Conservation (phyloP, 169 alveolate genomes). For the Plasmodium sp. region DNA sequence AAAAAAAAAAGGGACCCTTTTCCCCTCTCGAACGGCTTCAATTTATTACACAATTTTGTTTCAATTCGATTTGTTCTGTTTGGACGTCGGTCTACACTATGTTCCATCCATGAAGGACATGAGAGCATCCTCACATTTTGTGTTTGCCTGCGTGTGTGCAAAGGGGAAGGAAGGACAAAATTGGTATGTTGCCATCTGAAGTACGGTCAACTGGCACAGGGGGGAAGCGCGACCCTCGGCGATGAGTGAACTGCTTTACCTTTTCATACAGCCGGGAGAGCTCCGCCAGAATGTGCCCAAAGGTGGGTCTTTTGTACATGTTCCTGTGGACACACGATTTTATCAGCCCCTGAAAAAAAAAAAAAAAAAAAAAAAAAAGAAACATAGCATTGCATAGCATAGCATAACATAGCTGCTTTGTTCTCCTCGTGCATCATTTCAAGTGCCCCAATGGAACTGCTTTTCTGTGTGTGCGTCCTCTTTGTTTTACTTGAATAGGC, state of each 20-base stretch:
- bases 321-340: conserved; percentile 39
- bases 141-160: conserved; percentile 26
- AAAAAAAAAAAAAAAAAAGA: not conserved
- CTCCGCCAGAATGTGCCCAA: conserved; percentile 11
- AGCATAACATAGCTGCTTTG: not conserved
- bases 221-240: not conserved
- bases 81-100: not conserved
- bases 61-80: not conserved
- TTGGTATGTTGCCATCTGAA: not conserved
- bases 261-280: conserved; percentile 36
- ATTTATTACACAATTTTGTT: not conserved
- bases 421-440: not conserved
- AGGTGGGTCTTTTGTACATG: conserved; percentile 53
- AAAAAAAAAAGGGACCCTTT: not conserved
- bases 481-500: conserved; percentile 35
- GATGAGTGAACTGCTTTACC: not conserved
- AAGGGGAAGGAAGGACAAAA: not conserved
- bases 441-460: not conserved
- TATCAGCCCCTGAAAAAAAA: conserved; percentile 30
- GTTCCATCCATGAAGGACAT: conserved; percentile 76
- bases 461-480: not conserved
- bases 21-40: not conserved
- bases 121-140: conserved; percentile 74
- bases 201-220: not conserved
- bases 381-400: too few relatives aligned